Conservation (phyloP, 352 stramenopile species). For the Phytopythium boreale region DNA sequence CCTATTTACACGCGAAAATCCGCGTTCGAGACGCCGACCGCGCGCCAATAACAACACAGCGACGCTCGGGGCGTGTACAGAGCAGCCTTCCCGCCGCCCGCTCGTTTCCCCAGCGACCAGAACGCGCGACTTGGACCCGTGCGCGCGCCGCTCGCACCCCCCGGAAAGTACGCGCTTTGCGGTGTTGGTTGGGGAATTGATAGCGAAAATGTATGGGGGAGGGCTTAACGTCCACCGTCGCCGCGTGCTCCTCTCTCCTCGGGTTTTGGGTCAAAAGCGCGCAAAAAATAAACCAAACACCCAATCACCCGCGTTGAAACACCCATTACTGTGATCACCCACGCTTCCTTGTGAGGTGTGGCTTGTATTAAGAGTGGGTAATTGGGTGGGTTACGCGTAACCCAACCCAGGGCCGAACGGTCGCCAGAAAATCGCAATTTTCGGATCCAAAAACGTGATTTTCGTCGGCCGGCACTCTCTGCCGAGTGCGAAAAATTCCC, state of each 20-base stretch:
- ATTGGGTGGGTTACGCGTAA: too few relatives aligned
- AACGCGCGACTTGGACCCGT: too few relatives aligned
- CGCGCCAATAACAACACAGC: too few relatives aligned
- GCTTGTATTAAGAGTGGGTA: too few relatives aligned
- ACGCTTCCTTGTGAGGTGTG: too few relatives aligned
- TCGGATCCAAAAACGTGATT: background rate
- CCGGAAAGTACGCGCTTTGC: background rate
- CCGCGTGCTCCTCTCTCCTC: background rate
- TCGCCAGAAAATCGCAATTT: background rate
- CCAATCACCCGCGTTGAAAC: background rate
- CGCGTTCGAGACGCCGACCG: background rate
- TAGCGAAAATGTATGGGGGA: conserved; percentile 5
- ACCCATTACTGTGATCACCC: too few relatives aligned
- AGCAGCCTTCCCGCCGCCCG: background rate
- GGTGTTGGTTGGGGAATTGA: conserved; percentile 10
- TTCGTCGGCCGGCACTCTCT: background rate
- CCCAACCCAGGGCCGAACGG: too few relatives aligned
- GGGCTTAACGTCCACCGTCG: conserved; percentile 1
- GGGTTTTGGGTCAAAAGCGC: too few relatives aligned
- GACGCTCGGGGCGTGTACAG: background rate
- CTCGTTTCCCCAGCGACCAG: background rate
- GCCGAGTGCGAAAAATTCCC: background rate
- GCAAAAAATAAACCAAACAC: background rate
- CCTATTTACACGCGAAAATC: conserved; percentile 4
- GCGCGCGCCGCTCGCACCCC: background rate